Evolutionary conservation across 2,329 filamentous ascomycete species (phyloP).

Genomic region (Myrmaecium sp.): DNA sequence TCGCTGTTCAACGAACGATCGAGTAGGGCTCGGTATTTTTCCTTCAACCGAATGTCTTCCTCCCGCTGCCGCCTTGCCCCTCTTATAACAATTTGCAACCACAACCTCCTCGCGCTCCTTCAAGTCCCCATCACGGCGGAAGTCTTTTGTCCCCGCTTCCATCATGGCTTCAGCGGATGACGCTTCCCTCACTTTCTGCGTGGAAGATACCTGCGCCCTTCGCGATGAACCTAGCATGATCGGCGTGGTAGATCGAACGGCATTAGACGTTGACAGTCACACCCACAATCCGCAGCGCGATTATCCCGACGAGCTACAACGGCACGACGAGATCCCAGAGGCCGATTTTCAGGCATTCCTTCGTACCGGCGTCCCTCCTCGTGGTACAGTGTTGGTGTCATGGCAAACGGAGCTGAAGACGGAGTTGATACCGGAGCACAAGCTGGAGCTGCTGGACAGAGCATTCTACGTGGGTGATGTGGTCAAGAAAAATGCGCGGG

Average conservation of each 20-base stretch:
- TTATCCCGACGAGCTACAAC: conserved; percentile 19
- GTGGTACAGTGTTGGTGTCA: conserved; percentile 33
- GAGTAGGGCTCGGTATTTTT: too few species aligned
- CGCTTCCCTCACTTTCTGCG: too few species aligned
- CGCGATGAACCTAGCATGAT: conserved; percentile 21
- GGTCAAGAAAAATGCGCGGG: conserved; percentile 32
- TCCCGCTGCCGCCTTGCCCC: conserved; percentile 1
- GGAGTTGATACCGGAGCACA: conserved; percentile 23
- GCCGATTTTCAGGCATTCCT: conserved; percentile 23
- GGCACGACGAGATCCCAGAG: conserved; percentile 15
- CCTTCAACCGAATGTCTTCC: too few species aligned
- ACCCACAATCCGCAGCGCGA: conserved; percentile 25
- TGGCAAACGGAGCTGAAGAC: conserved; percentile 27
- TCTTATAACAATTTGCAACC: not conserved
- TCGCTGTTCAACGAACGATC: too few species aligned
- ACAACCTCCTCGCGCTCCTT: conserved; percentile 1
- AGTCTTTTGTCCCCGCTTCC: too few species aligned
- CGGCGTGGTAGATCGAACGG: conserved; percentile 26
- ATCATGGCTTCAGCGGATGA: too few species aligned
- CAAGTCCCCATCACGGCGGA: not conserved
- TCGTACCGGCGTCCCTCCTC: conserved; percentile 30
- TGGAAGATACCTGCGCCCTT: conserved; percentile 26
- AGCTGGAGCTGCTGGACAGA: conserved; percentile 36
- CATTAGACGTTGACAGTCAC: conserved; percentile 27
- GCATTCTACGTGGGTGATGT: conserved; percentile 36